These are phyloP conservation scores for Alectoria sarmentosa DNA, from an alignment of 495 filamentous ascomycete genomes.

Conservation along the genomic window DNA sequence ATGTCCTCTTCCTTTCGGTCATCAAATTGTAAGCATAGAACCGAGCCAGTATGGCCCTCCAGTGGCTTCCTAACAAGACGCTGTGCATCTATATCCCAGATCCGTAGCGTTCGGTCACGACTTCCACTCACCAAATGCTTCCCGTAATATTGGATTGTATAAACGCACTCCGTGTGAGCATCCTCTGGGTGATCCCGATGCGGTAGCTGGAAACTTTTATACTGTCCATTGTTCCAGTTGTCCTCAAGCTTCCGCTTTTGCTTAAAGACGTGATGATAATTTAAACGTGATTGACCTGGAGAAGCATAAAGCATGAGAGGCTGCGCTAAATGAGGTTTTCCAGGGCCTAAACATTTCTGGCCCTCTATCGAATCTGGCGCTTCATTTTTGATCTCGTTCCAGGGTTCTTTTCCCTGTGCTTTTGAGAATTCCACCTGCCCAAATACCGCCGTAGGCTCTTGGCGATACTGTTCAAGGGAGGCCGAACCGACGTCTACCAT, in stretches of 20 bases:
- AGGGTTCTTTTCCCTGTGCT: neutral
- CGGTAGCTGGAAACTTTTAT: constrained; percentile 80
- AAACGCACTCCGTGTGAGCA: constrained; percentile 87
- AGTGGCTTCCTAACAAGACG: constrained; percentile 67
- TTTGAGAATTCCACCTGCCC: neutral
- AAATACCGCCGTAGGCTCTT: neutral
- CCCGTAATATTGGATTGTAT: constrained; percentile 81
- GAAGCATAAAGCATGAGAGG: constrained; percentile 17
- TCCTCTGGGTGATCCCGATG: constrained; percentile 75
- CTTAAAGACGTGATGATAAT: constrained; percentile 84
- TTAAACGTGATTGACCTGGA: constrained; percentile 39
- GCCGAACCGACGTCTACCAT: constrained; percentile 40
- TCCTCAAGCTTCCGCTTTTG: constrained; percentile 77
- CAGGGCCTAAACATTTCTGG: neutral
- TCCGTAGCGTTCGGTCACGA: constrained; percentile 76
- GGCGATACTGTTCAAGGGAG: neutral
- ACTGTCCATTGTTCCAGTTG: constrained; percentile 83
- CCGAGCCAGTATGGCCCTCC: constrained; percentile 71
- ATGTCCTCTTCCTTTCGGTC: constrained; percentile 84
- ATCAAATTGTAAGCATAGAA: constrained; percentile 95
- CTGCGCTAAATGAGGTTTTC: neutral
- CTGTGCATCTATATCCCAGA: constrained; percentile 83
- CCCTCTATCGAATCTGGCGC: too few species aligned
- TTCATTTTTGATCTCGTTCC: neutral
- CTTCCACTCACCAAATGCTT: constrained; percentile 91